These are phyloP conservation scores for Talaromyces verruculosus DNA, from an alignment of 2,329 filamentous ascomycete genomes.

Conservation along the genomic window DNA sequence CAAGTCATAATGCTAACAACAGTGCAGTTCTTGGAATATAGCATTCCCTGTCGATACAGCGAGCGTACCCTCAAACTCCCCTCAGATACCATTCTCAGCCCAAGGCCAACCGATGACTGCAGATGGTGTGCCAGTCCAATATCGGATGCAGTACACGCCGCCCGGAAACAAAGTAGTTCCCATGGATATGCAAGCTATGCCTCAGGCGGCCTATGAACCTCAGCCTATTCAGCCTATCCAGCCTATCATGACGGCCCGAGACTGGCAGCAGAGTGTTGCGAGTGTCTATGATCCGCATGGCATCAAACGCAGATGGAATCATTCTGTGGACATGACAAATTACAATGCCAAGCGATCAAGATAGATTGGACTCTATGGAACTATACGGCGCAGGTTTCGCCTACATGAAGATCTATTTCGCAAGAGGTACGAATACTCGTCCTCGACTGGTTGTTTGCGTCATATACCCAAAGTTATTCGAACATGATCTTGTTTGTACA, in stretches of 20 bases:
- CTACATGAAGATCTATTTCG: not conserved
- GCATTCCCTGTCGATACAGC: slow-evolving; percentile 76
- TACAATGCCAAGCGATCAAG: slow-evolving; percentile 36
- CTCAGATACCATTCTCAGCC: slow-evolving; percentile 41
- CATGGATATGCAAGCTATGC: slow-evolving; percentile 34
- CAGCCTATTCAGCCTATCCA: slow-evolving; percentile 36
- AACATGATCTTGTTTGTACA: slow-evolving; percentile 6
- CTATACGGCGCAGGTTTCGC: slow-evolving; percentile 9
- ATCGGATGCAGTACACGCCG: slow-evolving; percentile 35
- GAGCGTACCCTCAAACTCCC: slow-evolving; percentile 41
- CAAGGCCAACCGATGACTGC: slow-evolving; percentile 30
- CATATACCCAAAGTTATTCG: slow-evolving; percentile 5
- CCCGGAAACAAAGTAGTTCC: slow-evolving; percentile 32
- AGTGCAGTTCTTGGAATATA: slow-evolving; percentile 81
- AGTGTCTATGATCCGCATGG: slow-evolving; percentile 50
- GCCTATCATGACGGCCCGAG: slow-evolving; percentile 45
- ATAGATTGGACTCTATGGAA: slow-evolving; percentile 20
- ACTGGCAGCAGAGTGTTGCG: slow-evolving; percentile 51
- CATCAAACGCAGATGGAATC: slow-evolving; percentile 47
- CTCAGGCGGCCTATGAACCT: slow-evolving; percentile 36
- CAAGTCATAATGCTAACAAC: not conserved
- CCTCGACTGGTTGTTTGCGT: not conserved
- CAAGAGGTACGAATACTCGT: not conserved
- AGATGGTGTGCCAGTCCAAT: slow-evolving; percentile 32
- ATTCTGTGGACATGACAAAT: slow-evolving; percentile 35